A percentile compares a stretch with the other conserved stretches of the same genome.
phyloP scores from a whole-genome alignment of 495 filamentous ascomycete species.

The Penicillium coffeae region DNA sequence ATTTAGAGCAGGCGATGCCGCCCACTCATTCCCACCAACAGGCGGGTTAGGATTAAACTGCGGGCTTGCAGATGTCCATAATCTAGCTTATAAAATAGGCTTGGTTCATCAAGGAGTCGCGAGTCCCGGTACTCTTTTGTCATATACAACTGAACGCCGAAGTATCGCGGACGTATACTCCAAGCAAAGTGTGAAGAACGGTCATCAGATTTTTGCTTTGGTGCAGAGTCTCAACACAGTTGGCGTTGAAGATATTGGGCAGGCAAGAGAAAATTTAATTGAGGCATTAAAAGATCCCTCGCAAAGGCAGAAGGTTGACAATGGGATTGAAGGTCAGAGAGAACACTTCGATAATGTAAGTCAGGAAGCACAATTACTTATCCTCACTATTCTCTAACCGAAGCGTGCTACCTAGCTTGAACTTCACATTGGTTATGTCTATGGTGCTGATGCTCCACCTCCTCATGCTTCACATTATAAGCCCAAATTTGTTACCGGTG shows the following conservation, averaged over 20 bases:
- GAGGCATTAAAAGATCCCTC: constrained; percentile 21
- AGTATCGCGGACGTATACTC: constrained; percentile 33
- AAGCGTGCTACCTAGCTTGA: too few relatives aligned
- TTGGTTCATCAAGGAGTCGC: constrained; percentile 19
- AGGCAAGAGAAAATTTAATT: constrained; percentile 26
- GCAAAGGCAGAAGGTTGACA: constrained; percentile 15
- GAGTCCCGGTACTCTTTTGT: constrained; percentile 9
- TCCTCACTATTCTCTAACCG: too few relatives aligned
- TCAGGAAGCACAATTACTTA: too few relatives aligned
- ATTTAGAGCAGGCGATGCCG: constrained; percentile 45
- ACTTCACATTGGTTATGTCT: constrained; percentile 35
- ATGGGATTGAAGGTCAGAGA: constrained; percentile 30
- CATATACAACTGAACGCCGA: constrained; percentile 25
- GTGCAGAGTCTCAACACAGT: constrained; percentile 28
- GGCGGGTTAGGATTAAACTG: constrained; percentile 34
- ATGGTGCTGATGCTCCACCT: constrained; percentile 27
- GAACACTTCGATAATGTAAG: constrained; percentile 40
- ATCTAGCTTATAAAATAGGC: constrained; percentile 31
- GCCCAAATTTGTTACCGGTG: constrained; percentile 20
- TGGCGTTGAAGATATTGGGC: constrained; percentile 23
- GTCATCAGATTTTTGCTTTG: constrained; percentile 29
- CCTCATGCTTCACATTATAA: constrained; percentile 20
- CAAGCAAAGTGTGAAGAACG: constrained; percentile 35
- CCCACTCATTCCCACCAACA: constrained; percentile 19
- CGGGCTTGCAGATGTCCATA: constrained; percentile 26